Evolutionary conservation across 2,329 filamentous ascomycete genomes (phyloP).

Genomic region (Talaromyces funiculosus): DNA sequence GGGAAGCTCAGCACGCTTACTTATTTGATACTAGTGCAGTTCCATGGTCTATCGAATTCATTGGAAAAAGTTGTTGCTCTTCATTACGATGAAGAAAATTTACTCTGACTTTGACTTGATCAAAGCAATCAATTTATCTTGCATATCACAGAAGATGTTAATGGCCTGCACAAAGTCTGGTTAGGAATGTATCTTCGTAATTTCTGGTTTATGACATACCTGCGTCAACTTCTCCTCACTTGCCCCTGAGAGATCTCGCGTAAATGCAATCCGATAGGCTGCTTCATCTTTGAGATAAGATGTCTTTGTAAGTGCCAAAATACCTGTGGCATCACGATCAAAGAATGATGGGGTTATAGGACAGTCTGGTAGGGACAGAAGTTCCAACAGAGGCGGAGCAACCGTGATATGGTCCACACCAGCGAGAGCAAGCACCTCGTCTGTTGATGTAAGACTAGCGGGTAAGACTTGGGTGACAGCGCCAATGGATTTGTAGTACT

Average conservation of each 20-base stretch:
- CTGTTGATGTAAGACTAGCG: conserved; percentile 52
- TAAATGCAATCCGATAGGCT: conserved; percentile 49
- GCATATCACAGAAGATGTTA: conserved; percentile 54
- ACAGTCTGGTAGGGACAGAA: conserved; percentile 34
- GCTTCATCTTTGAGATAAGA: conserved; percentile 39
- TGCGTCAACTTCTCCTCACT: conserved; percentile 48
- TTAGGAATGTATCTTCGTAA: background rate
- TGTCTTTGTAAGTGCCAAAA: conserved; percentile 17
- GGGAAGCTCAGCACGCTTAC: conserved; percentile 2
- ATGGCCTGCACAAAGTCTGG: conserved; percentile 37
- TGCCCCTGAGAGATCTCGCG: conserved; percentile 33
- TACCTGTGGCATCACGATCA: conserved; percentile 16
- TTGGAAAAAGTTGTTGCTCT: background rate
- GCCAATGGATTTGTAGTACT: conserved; percentile 44
- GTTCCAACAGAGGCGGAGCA: conserved; percentile 47
- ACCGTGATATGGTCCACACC: conserved; percentile 57
- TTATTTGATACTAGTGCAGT: background rate
- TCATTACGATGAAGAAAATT: background rate
- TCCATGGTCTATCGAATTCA: background rate
- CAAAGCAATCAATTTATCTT: conserved; percentile 46
- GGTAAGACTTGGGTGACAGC: conserved; percentile 49
- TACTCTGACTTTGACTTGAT: conserved; percentile 18
- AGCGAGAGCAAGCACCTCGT: conserved; percentile 55
- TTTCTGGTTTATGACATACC: conserved; percentile 23
- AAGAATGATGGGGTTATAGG: conserved; percentile 21